phyloP scores from a whole-genome alignment of 2,329 filamentous ascomycete genomes.

The Colletotrichum sp. region DNA sequence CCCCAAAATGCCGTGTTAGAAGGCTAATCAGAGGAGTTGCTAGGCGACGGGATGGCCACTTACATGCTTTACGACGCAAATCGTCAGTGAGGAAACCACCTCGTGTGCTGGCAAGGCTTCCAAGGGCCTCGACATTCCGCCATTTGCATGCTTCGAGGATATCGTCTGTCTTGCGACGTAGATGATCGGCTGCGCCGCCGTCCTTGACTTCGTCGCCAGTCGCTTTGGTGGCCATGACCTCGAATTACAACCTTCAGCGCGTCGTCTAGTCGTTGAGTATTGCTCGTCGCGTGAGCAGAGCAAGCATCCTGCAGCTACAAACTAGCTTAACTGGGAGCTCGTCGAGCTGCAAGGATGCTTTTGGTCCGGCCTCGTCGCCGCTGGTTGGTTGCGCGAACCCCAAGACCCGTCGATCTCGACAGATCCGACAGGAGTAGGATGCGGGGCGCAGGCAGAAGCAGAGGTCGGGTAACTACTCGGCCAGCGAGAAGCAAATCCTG shows the following conservation, averaged over 20 bases:
- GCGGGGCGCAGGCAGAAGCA: not conserved
- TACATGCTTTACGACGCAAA: constrained; percentile 79
- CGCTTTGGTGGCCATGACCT: not conserved
- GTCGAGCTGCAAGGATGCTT: not conserved
- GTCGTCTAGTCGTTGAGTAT: not conserved
- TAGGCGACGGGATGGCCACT: constrained; percentile 41
- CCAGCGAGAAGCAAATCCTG: not conserved
- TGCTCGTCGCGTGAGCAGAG: not conserved
- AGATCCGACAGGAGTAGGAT: not conserved
- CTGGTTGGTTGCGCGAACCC: not conserved
- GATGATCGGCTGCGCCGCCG: constrained; percentile 4
- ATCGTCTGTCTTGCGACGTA: constrained; percentile 44
- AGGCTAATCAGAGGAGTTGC: not conserved
- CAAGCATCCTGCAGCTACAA: not conserved
- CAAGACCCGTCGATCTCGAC: not conserved
- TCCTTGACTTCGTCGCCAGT: not conserved
- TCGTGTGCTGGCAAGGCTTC: constrained; percentile 62
- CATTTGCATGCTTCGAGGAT: constrained; percentile 66
- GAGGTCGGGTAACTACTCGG: not conserved
- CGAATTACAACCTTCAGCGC: not conserved
- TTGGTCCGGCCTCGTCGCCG: not conserved
- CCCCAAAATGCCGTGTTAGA: not conserved
- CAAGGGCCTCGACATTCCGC: constrained; percentile 61
- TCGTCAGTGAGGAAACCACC: constrained; percentile 73
- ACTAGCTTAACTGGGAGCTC: not conserved